Conservation (phyloP, 345 rosid genomes). For the Raphanus raphanistrum region DNA sequence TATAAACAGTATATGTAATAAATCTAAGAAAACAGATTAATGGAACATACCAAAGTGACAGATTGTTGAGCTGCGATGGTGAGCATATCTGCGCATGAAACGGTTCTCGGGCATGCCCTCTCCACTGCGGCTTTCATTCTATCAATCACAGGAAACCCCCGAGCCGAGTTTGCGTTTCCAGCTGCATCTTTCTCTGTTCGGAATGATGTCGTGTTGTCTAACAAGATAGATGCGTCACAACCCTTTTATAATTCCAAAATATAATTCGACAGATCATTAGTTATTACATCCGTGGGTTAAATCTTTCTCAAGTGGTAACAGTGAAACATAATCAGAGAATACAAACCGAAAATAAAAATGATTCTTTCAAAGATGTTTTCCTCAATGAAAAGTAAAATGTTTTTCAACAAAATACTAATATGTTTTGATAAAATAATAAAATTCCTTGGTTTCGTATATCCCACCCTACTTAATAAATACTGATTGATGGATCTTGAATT, state of each 20-base stretch:
- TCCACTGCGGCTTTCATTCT: constrained; percentile 56
- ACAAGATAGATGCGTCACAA: constrained; percentile 65
- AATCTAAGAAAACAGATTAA: not conserved
- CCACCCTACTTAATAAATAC: not conserved
- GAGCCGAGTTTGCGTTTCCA: constrained; percentile 44
- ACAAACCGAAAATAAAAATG: not conserved
- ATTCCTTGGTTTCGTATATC: not conserved
- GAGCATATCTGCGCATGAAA: constrained; percentile 70
- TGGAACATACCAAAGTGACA: constrained; percentile 47
- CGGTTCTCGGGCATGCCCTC: constrained; percentile 51
- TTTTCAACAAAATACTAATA: not conserved
- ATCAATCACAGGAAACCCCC: constrained; percentile 69
- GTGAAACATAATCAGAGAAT: not conserved
- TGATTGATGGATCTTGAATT: not conserved
- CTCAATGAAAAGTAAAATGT: not conserved
- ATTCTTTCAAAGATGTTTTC: not conserved
- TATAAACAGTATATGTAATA: not conserved
- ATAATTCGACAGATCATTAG: not conserved
- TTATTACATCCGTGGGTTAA: not conserved
- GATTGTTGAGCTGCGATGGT: constrained; percentile 71
- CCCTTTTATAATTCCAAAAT: constrained; percentile 40
- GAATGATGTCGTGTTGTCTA: constrained; percentile 52
- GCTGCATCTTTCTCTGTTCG: constrained; percentile 54
- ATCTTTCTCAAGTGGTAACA: not conserved
- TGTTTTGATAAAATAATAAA: not conserved